Evolutionary conservation across 805 yeast genomes (phyloP), one percentile per base, ranked within the genome.

Genomic region (Blastobotrys robertii): DNA sequence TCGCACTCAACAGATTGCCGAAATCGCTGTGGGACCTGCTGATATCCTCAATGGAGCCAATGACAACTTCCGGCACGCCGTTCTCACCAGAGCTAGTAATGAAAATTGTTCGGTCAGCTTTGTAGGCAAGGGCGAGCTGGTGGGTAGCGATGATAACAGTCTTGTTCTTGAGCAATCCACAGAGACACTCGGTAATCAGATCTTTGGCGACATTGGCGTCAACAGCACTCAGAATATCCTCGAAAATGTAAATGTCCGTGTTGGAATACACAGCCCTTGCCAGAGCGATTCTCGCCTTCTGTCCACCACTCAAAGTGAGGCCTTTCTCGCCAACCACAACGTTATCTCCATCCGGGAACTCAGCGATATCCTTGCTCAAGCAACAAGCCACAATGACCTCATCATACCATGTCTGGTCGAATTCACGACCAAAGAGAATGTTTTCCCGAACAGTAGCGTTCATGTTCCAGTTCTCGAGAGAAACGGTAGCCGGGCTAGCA

Each of bases 241-340:
- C 95, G 44, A 85, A 63, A 38, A 85, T 59, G 10, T 83, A 65
- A 33, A 83, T 74, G 48, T 82, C 86, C 13, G 73, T 68, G 33
- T 74, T 69, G 14, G 76, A 73, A 53, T 85, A 85, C 1, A 81
- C 85, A 2, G 92, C 83, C 52, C 95, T 72, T 1, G 95, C 95
- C 41, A 85, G 66, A 53, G 78, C 79, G 48, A 85, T 78, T 58
- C 95, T 74, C 0, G 94, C 92, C 65, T 85, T 86, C 59, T 85
- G 95, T 39, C 95, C 95, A 41, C 95, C 95, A 8, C 92, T 82
- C 37, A 85, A 64, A 0, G 92, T 86, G 44, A 86, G 81, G 53
- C 95, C 95, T 49, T 88, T 72, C 58, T 85, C 95, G 45, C 95
- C 95, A 51, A 85, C 81, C 62, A 86, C 94, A 1, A 90, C 82